A percentile compares a stretch with the other conserved stretches of the same genome.
Conservation (phyloP, 1,284 basidiomycete species). For the Ustilago trichophora region DNA sequence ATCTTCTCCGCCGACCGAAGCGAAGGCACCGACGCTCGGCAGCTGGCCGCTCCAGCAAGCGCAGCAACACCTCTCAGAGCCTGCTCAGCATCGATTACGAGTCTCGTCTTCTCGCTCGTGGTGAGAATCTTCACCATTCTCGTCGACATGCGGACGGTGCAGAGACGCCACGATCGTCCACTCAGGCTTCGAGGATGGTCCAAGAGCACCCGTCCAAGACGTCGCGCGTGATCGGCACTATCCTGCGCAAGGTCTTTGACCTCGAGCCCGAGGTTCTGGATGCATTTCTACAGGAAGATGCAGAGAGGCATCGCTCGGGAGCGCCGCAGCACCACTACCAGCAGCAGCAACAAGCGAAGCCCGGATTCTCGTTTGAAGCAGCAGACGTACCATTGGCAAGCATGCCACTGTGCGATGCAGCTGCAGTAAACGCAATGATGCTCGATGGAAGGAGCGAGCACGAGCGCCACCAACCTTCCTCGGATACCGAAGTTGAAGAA, state of each 20-base stretch:
- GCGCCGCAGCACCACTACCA: background rate
- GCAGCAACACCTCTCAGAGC: conserved; percentile 44
- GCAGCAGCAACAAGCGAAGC: background rate
- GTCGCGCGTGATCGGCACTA: conserved; percentile 36
- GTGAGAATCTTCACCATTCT: background rate
- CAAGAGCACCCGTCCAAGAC: conserved; percentile 32
- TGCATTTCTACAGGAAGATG: conserved; percentile 36
- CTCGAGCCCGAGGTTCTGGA: conserved; percentile 50
- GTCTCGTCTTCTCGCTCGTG: conserved; percentile 9
- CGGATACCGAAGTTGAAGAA: conserved; percentile 8
- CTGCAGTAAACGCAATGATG: conserved; percentile 25
- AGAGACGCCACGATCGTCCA: conserved; percentile 21
- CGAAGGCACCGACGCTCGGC: conserved; percentile 36
- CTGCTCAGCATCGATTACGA: conserved; percentile 37
- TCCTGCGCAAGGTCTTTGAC: conserved; percentile 43
- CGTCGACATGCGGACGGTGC: conserved; percentile 13
- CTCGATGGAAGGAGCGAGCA: conserved; percentile 26
- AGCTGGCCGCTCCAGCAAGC: conserved; percentile 41
- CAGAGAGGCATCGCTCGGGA: conserved; percentile 8
- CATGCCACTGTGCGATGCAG: conserved; percentile 11
- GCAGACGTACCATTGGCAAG: conserved; percentile 15
- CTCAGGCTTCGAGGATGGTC: conserved; percentile 9
- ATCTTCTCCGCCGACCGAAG: conserved; percentile 32
- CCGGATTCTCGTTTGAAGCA: conserved; percentile 29
- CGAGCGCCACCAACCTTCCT: conserved; percentile 9